Evolutionary conservation across 768 basidiomycete species (phyloP), one percentile per base, ranked within the genome.

Genomic region (Neoboletus brunneissimus): DNA sequence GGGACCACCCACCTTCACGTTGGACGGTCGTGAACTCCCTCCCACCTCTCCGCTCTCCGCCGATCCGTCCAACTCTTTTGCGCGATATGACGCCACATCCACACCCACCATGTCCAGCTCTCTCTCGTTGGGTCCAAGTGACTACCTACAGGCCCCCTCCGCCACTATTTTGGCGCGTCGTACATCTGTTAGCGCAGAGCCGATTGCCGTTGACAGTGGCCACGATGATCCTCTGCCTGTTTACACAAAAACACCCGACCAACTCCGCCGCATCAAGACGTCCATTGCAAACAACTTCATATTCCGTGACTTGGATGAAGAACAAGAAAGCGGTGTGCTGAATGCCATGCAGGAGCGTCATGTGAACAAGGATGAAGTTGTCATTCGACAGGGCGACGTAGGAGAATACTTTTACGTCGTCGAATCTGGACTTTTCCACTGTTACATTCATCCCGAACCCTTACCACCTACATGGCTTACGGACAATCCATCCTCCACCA

Each of bases 381-480:
- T 99, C 58, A 98, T 99, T 63, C 84, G 90, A 48, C 97, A 99
- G 72, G 97, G 97, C 46, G 95, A 97, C 63, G 90, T 92, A 20
- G 97, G 97, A 52, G 95, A 98, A 65, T 94, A 87, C 74, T 98
- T 98, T 72, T 99, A 99, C 73, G 91, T 98, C 51, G 94, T 98
- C 60, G 97, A 98, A 74, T 80, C 82, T 43, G 97, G 97, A 2
- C 75, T 85, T 55, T 78, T 98, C 58, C 81, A 94, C 63, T 90
- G 93, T 70, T 98, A 86, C 72, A 86, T 88, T 61, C 84, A 81
- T 52, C 80, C 83, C 4, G 88, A 87, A 46, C 83, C 84, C 7
- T 73, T 86, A 18, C 84, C 87, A 2, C 81, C 83, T 0, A 74
- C 80, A 32, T 86, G 84, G 81, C 70, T 80, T 37, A 75, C 77